These are phyloP conservation scores for Cicer pinnatifidum DNA, from an alignment of 306 rosid species.

Conservation along the genomic window DNA sequence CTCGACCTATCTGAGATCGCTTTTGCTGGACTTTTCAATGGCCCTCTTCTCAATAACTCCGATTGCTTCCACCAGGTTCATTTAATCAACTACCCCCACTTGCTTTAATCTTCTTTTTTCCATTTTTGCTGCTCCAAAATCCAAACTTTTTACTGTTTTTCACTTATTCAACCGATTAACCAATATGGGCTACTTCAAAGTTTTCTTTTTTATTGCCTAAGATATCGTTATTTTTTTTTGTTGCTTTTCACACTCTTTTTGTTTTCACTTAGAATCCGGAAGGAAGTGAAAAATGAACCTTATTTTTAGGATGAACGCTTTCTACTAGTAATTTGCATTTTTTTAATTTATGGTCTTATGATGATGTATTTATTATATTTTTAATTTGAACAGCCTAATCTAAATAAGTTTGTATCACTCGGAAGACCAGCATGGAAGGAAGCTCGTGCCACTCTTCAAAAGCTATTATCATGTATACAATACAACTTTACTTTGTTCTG, in stretches of 20 bases:
- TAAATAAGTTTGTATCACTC: constrained; percentile 84
- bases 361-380: constrained; percentile 5
- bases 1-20: constrained; percentile 78
- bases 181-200: neutral
- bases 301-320: constrained; percentile 9
- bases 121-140: neutral
- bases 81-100: neutral
- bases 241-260: constrained; percentile 30
- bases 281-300: constrained; percentile 21
- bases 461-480: constrained; percentile 73
- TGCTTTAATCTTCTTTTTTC: neutral
- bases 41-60: constrained; percentile 79
- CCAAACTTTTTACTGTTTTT: neutral
- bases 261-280: constrained; percentile 17
- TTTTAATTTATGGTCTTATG: neutral
- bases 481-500: constrained; percentile 18
- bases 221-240: constrained; percentile 19
- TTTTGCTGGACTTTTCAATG: constrained; percentile 75
- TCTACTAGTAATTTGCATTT: constrained; percentile 2
- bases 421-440: constrained; percentile 98
- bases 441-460: constrained; percentile 89
- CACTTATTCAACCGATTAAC: neutral
- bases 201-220: neutral
- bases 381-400: constrained; percentile 61
- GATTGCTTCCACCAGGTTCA: constrained; percentile 77